Conservation (phyloP, 2,329 filamentous ascomycete genomes). For the Fulvia fulva region DNA sequence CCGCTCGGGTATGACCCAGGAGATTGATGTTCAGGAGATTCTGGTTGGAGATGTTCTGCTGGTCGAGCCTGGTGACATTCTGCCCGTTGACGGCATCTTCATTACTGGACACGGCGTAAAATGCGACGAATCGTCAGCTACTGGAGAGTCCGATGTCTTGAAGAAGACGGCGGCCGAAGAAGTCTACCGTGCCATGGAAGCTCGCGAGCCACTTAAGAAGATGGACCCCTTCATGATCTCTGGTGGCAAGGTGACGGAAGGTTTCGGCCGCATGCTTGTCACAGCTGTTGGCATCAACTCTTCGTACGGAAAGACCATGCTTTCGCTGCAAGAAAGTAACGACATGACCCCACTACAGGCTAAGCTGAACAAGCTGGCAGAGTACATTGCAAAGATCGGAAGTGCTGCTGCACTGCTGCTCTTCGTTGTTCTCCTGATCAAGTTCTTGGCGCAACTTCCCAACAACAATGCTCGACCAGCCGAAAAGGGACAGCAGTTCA, state of each 20-base stretch:
- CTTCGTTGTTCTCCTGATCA: conserved; percentile 81
- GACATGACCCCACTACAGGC: conserved; percentile 75
- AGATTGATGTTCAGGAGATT: conserved; percentile 67
- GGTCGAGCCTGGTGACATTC: conserved; percentile 68
- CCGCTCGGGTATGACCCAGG: conserved; percentile 67
- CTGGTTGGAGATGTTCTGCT: conserved; percentile 71
- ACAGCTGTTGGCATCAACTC: conserved; percentile 71
- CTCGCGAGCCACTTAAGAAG: conserved; percentile 59
- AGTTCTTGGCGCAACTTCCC: conserved; percentile 70
- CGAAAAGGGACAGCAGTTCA: conserved; percentile 69
- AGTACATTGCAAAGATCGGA: conserved; percentile 74
- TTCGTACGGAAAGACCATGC: conserved; percentile 71
- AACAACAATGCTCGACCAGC: conserved; percentile 54
- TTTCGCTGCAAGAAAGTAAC: conserved; percentile 71
- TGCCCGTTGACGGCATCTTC: conserved; percentile 68
- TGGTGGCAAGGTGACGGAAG: conserved; percentile 72
- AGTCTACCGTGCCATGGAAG: conserved; percentile 62
- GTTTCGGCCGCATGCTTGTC: conserved; percentile 71
- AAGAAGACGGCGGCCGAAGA: conserved; percentile 64
- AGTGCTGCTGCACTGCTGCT: conserved; percentile 73
- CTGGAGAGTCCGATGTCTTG: conserved; percentile 70
- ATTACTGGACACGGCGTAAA: conserved; percentile 65
- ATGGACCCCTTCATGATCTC: conserved; percentile 84
- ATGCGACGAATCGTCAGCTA: conserved; percentile 71
- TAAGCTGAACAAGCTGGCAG: conserved; percentile 72